These are phyloP conservation scores for Verticillium longisporum DNA, from an alignment of 2,329 filamentous ascomycete species.

Conservation along the genomic window DNA sequence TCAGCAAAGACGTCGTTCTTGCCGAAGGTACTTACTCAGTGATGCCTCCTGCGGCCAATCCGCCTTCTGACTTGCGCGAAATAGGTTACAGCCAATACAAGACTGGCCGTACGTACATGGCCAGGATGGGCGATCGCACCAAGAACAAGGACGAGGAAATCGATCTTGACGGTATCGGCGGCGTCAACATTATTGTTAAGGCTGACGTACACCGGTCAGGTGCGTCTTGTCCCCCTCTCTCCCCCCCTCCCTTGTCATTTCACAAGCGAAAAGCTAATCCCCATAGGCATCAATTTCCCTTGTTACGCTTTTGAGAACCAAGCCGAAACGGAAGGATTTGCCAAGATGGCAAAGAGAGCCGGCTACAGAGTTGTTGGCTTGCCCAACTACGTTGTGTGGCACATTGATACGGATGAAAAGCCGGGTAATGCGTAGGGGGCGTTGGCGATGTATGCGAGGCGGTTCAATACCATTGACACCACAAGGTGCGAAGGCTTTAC, in stretches of 20 bases:
- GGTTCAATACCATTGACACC: neutral
- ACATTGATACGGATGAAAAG: constrained; percentile 95
- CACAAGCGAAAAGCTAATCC: neutral
- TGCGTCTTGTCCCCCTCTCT: constrained; percentile 31
- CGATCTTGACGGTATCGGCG: constrained; percentile 89
- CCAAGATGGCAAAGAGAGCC: constrained; percentile 95
- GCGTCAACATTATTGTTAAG: constrained; percentile 96
- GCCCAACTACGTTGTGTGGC: constrained; percentile 98
- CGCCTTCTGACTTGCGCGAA: constrained; percentile 11
- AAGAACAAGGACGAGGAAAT: constrained; percentile 89
- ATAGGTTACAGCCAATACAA: constrained; percentile 87
- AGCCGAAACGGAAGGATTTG: constrained; percentile 96
- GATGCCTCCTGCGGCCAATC: neutral
- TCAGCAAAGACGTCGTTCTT: constrained; percentile 76
- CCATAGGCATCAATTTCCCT: constrained; percentile 88
- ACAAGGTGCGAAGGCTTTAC: neutral
- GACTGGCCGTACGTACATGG: constrained; percentile 86
- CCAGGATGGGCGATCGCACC: constrained; percentile 84
- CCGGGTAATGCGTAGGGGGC: constrained; percentile 60
- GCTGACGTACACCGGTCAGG: constrained; percentile 94
- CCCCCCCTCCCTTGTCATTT: neutral
- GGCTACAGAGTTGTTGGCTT: constrained; percentile 89
- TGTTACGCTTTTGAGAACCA: constrained; percentile 97
- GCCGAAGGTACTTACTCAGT: constrained; percentile 64
- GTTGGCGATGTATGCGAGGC: neutral